Percentiles rank a stretch among this genome's conserved stretches.
Conservation (phyloP, 306 rosid species). For the Prosopis cineraria region DNA sequence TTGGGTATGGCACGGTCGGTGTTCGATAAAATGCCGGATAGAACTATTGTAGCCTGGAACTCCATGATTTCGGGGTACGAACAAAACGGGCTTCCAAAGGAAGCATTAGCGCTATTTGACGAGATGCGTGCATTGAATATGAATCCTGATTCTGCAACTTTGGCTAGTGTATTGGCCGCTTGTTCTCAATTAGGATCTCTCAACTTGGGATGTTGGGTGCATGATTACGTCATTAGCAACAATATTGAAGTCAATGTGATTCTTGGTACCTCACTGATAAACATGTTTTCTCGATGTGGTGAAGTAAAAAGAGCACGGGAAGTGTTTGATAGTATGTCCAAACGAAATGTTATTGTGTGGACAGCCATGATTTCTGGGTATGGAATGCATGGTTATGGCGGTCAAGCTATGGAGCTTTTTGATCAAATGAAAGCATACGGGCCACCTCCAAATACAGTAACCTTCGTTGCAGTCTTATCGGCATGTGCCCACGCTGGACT, state of each 20-base stretch:
- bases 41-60: slow-evolving; percentile 80
- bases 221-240: slow-evolving; percentile 49
- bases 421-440: slow-evolving; percentile 52
- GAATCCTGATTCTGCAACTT: slow-evolving; percentile 65
- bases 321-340: slow-evolving; percentile 67
- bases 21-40: slow-evolving; percentile 70
- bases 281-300: slow-evolving; percentile 88
- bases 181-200: slow-evolving; percentile 82
- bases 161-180: slow-evolving; percentile 69
- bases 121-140: slow-evolving; percentile 50
- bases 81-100: slow-evolving; percentile 65
- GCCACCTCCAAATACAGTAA: slow-evolving; percentile 66
- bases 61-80: slow-evolving; percentile 84
- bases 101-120: slow-evolving; percentile 55
- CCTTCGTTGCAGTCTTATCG: slow-evolving; percentile 76
- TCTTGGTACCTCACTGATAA: slow-evolving; percentile 77
- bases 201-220: slow-evolving; percentile 70
- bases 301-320: slow-evolving; percentile 56
- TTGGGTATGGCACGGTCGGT: slow-evolving; percentile 50
- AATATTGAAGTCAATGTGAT: slow-evolving; percentile 54
- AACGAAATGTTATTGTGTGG: slow-evolving; percentile 80
- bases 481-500: slow-evolving; percentile 96
- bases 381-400: slow-evolving; percentile 80
- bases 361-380: slow-evolving; percentile 91
- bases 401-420: slow-evolving; percentile 67